phyloP scores from a whole-genome alignment of 1,284 basidiomycete species.

The Gymnopus androsaceus region DNA sequence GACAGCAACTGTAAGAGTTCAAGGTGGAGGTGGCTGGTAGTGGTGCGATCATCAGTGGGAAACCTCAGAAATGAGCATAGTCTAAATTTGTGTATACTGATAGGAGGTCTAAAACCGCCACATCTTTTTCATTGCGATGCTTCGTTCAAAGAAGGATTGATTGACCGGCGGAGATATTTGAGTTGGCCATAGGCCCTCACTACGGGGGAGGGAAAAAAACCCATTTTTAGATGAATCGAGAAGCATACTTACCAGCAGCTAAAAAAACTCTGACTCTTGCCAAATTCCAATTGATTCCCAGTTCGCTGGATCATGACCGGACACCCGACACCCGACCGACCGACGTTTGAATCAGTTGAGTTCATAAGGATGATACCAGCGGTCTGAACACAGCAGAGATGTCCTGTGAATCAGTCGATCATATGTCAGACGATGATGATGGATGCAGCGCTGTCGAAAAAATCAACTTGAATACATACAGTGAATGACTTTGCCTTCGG shows the following conservation, averaged over 20 bases:
- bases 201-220: neutral
- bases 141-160: neutral
- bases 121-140: neutral
- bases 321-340: neutral
- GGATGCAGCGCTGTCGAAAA: neutral
- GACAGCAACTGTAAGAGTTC: too few relatives aligned
- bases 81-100: neutral
- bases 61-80: neutral
- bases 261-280: neutral
- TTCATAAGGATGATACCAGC: too few relatives aligned
- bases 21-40: too few relatives aligned
- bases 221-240: neutral
- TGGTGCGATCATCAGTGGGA: too few relatives aligned
- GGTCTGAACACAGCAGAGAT: neutral
- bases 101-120: neutral
- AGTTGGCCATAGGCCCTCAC: neutral
- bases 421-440: neutral
- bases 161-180: neutral
- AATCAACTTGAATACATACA: neutral
- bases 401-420: neutral
- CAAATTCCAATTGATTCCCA: neutral
- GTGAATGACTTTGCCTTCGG: neutral
- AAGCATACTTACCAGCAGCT: neutral
- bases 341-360: too few relatives aligned
- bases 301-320: neutral